Evolutionary conservation across 164 flowering plant genomes (phyloP), one percentile per base, ranked within the genome.

Genomic region (Liquidambar formosana): DNA sequence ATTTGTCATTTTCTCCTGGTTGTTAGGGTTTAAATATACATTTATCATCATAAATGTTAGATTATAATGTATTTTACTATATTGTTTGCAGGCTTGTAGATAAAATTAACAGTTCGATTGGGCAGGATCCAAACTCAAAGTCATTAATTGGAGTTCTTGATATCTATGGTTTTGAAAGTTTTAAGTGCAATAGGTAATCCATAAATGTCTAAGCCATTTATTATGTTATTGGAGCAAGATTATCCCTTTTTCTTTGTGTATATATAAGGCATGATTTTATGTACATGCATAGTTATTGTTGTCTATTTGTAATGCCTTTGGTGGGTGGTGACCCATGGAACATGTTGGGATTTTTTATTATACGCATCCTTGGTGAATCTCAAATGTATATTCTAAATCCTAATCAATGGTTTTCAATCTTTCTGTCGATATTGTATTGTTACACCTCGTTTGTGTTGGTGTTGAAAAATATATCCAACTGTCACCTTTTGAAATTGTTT

Each of bases 111-210:
- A 76, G 22, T 71, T 96, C 99, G 14, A 96, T 96, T 74, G 98
- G 99, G 61, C 99, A 96, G 78, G 99, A 96, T 76, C 95, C 98
- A 57, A 88, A 87, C 81, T 92, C 99, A 43, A 92, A 85, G 71
- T 75, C 88, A 41, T 67, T 96, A 57, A 96, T 96, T 74, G 99
- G 99, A 73, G 99, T 96, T 72, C 98, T 96, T 82, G 99, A 96
- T 85, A 93, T 96, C 59, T 96, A 96, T 76, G 98, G 99, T 22
- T 93, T 93, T 83, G 99, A 96, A 75, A 96, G 99, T 76, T 93
- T 96, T 71, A 93, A 96, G 82, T 77, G 75, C 76, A 96, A 96
- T 74, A 94, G 99, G 99, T 91, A 76, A 75, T 71, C 2, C 22
- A 10, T 33, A 51, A 64, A 41, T 13, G 43, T 57, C 8, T 2